These are phyloP conservation scores for Polytrichum formosum DNA, from an alignment of 225 moss, liverwort and hornwort species.

Conservation along the genomic window DNA sequence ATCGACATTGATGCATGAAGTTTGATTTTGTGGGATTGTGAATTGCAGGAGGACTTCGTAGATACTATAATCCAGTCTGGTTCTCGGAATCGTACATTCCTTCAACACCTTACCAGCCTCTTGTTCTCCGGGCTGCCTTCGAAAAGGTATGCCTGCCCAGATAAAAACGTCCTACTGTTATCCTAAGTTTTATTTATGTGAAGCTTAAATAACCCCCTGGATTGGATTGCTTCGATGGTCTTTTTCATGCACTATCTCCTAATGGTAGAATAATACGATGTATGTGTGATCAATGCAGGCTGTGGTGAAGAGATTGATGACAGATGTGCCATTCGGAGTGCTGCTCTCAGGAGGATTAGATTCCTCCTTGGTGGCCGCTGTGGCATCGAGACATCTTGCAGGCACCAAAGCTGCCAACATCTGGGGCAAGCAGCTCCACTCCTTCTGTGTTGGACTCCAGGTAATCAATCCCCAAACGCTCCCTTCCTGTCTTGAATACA, in stretches of 20 bases:
- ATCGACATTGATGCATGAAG: no score
- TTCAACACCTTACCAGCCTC: constrained; percentile 53
- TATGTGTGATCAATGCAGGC: constrained; percentile 34
- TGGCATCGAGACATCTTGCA: constrained; percentile 66
- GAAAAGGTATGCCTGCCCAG: constrained; percentile 45
- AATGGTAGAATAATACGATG: no score
- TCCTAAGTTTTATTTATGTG: no score
- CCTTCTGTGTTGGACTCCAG: constrained; percentile 79
- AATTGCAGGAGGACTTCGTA: constrained; percentile 58
- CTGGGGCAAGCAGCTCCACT: constrained; percentile 78
- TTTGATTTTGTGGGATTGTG: background rate
- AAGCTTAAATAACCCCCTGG: no score
- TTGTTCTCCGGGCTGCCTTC: constrained; percentile 62
- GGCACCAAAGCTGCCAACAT: constrained; percentile 65
- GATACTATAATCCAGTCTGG: constrained; percentile 72
- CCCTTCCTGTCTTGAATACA: no score
- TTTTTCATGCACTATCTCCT: no score
- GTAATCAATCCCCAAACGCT: constrained; percentile 9
- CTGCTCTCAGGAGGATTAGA: constrained; percentile 83
- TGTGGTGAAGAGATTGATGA: constrained; percentile 77
- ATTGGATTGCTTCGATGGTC: no score
- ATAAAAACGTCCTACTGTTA: no score
- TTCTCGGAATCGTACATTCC: constrained; percentile 59
- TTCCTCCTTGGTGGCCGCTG: constrained; percentile 77
- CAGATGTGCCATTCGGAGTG: constrained; percentile 86